Evolutionary conservation across 805 yeast genomes (phyloP), one percentile per base, ranked within the genome.

Genomic region (Scheffersomyces amazonensis): DNA sequence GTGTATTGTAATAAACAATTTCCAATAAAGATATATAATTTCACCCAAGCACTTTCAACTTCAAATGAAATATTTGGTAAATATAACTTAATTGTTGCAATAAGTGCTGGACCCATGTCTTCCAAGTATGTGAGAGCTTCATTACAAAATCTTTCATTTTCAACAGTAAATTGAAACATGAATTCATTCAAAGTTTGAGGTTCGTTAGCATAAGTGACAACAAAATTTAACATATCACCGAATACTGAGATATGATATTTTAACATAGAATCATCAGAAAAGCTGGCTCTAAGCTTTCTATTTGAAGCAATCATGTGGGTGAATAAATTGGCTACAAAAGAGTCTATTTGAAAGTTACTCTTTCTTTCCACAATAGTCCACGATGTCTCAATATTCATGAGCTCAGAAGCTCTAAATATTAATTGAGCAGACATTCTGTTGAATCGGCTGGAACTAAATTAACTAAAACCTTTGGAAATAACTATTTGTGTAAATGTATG

Each of bases 51-150:
- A 17, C 49, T 47, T 48, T 69, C 72, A 10, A 52, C 52, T 43
- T 58, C 47, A 38, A 64, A 63, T 18, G 51, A 46, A 7, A 57
- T 59, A 8, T 42, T 45, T 12, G 67, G 69, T 39, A 67, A 54
- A 53, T 60, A 50, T 44, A 60, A 62, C 30, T 59, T 59, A 40
- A 66, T 60, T 4, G 73, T 67, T 36, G 57, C 58, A 19, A 67
- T 55, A 33, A 69, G 49, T 8, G 66, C 60, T 22, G 53, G 40
- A n/a, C 73, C 73, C 69, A 69, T 59, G 21, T 68, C 66, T 44
- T 67, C 75, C 45, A 68, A 57, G 47, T 68, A 67, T 16, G 45
- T 40, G 5, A 50, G 44, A 2, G 63, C 60, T 15, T 41, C 44
- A 7, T 42, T 34, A 19, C 59, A 49, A 35, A 65, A 48, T 7